Conservation (phyloP, 202 grass and related monocot genomes). For the Schoenoplectus tabernaemontani region DNA sequence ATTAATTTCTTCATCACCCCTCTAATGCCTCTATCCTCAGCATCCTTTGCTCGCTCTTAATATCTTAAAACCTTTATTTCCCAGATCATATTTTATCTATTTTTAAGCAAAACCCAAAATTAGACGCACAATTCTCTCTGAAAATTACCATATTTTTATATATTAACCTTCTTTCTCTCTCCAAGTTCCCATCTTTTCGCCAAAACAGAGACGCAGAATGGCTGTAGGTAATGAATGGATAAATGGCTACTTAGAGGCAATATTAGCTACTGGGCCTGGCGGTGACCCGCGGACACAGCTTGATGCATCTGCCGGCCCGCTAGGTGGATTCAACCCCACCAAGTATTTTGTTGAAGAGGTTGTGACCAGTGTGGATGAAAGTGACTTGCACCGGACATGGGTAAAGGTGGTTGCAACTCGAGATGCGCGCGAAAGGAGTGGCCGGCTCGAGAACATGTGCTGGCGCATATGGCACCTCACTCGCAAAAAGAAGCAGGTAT, state of each 20-base stretch:
- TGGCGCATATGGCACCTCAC: constrained; percentile 99
- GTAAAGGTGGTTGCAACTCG: constrained; percentile 97
- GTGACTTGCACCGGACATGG: constrained; percentile 90
- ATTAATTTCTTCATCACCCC: constrained; percentile 4
- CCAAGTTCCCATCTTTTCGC: constrained; percentile 14
- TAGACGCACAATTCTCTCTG: not conserved
- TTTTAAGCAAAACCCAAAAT: constrained; percentile 17
- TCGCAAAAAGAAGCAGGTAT: constrained; percentile 91
- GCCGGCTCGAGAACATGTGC: constrained; percentile 96
- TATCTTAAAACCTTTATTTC: not conserved
- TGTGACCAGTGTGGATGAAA: constrained; percentile 89
- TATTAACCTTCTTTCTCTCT: constrained; percentile 9
- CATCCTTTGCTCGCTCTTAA: not conserved
- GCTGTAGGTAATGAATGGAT: constrained; percentile 94
- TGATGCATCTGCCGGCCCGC: constrained; percentile 28
- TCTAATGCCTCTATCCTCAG: not conserved
- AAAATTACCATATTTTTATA: constrained; percentile 7
- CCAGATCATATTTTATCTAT: constrained; percentile 11
- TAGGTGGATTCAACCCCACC: constrained; percentile 77
- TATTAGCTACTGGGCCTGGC: constrained; percentile 46
- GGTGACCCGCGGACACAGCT: not conserved
- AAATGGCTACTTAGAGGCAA: constrained; percentile 93
- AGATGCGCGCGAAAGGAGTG: constrained; percentile 65
- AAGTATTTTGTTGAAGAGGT: constrained; percentile 99
- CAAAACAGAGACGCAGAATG: not conserved